Percentiles rank a stretch among this genome's conserved stretches.
Conservation (phyloP, 331 rosid genomes). For the Erythrophleum ivorense region DNA sequence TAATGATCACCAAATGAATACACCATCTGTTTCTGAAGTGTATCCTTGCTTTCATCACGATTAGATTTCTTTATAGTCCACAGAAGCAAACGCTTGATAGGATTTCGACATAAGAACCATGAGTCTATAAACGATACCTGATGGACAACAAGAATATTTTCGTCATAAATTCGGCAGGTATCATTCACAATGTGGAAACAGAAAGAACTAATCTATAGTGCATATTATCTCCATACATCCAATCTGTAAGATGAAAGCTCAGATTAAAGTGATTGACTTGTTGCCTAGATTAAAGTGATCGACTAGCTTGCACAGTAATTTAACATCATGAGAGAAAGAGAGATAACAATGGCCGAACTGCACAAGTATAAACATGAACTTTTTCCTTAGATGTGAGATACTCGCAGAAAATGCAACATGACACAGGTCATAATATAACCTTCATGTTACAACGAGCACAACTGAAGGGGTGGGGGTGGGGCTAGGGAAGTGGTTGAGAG, state of each 20-base stretch:
- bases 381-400: not conserved
- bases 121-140: conserved; percentile 88
- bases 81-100: conserved; percentile 71
- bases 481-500: not conserved
- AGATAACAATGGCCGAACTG: not conserved
- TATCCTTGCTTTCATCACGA: conserved; percentile 42
- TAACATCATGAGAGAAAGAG: not conserved
- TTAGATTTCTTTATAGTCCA: conserved; percentile 71
- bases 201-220: conserved; percentile 27
- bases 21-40: conserved; percentile 59
- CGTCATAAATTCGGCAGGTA: not conserved
- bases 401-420: not conserved
- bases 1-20: conserved; percentile 93
- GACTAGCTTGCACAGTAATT: not conserved
- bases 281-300: not conserved
- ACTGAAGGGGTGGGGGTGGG: not conserved
- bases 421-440: not conserved
- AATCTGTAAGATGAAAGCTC: conserved; percentile 13
- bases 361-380: not conserved
- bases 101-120: conserved; percentile 65
- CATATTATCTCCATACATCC: conserved; percentile 2
- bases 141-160: conserved; percentile 12
- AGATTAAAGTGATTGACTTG: not conserved
- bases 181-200: conserved; percentile 34
- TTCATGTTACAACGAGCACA: not conserved